Evolutionary conservation across 192 early-diverging fungal species (phyloP).

Genomic region (Coemansia sp.): DNA sequence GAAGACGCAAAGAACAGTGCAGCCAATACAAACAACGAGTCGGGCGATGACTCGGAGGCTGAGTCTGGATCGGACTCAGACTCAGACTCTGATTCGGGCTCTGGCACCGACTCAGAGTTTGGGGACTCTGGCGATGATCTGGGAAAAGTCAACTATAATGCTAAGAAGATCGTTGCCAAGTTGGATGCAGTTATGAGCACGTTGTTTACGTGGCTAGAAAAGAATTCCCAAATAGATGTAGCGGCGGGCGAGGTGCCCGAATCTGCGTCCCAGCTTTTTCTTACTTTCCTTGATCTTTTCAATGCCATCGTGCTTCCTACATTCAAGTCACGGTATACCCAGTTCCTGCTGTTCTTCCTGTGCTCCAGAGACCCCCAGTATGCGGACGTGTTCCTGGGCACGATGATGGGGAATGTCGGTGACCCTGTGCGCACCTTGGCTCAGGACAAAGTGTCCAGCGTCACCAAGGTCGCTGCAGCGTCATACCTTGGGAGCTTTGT

Average conservation of each 20-base stretch:
- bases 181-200: slow-evolving; percentile 72
- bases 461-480: slow-evolving; percentile 74
- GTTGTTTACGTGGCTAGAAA: slow-evolving; percentile 63
- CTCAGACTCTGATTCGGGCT: slow-evolving; percentile 23
- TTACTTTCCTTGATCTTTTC: slow-evolving; percentile 75
- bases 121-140: slow-evolving; percentile 15
- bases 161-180: slow-evolving; percentile 65
- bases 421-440: slow-evolving; percentile 39
- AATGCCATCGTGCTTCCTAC: slow-evolving; percentile 78
- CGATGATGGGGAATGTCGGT: slow-evolving; percentile 61
- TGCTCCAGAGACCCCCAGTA: slow-evolving; percentile 67
- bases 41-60: slow-evolving; percentile 3
- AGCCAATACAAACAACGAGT: not conserved
- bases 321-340: slow-evolving; percentile 85
- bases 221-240: slow-evolving; percentile 21
- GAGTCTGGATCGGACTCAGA: slow-evolving; percentile 44
- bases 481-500: slow-evolving; percentile 87
- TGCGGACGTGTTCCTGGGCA: slow-evolving; percentile 77
- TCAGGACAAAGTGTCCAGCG: slow-evolving; percentile 59
- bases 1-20: slow-evolving; percentile 27
- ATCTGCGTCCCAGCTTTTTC: slow-evolving; percentile 60
- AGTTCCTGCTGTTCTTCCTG: slow-evolving; percentile 88
- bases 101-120: slow-evolving; percentile 36
- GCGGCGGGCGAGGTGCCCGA: slow-evolving; percentile 29
- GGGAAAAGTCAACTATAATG: slow-evolving; percentile 30